These are phyloP conservation scores for Cyclotella baltica DNA, from an alignment of 108 stramenopile genomes.

Conservation along the genomic window DNA sequence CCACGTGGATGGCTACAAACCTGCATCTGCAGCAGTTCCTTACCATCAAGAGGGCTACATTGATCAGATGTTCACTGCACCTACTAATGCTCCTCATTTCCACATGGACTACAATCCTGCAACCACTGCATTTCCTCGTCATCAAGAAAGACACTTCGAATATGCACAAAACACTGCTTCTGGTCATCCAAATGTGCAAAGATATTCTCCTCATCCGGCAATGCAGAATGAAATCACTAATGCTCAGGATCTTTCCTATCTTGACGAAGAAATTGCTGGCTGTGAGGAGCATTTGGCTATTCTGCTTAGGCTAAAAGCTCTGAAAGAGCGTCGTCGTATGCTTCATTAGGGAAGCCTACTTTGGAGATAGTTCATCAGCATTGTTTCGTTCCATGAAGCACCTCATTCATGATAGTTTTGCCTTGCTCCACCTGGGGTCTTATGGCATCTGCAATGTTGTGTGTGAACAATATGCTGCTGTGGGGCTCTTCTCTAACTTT, in stretches of 20 bases:
- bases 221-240: neutral
- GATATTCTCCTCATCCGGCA: neutral
- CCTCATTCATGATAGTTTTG: neutral
- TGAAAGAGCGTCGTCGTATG: constrained; percentile 3
- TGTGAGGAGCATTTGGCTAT: constrained; percentile 18
- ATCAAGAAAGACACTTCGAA: neutral
- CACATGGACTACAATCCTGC: neutral
- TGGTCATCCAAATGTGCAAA: neutral
- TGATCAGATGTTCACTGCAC: neutral
- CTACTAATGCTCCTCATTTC: neutral
- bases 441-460: too few species aligned
- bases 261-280: neutral
- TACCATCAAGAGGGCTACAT: neutral
- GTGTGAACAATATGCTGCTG: too few species aligned
- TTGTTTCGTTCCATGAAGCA: too few species aligned
- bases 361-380: too few species aligned
- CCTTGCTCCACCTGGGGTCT: neutral
- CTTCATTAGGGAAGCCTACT: neutral
- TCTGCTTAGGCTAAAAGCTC: constrained; percentile 7
- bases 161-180: neutral
- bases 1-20: neutral
- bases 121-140: neutral
- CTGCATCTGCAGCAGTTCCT: neutral
- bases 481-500: too few species aligned
- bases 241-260: neutral